Conservation (phyloP, 1,284 basidiomycete genomes). For the Golubevia pallescens region DNA sequence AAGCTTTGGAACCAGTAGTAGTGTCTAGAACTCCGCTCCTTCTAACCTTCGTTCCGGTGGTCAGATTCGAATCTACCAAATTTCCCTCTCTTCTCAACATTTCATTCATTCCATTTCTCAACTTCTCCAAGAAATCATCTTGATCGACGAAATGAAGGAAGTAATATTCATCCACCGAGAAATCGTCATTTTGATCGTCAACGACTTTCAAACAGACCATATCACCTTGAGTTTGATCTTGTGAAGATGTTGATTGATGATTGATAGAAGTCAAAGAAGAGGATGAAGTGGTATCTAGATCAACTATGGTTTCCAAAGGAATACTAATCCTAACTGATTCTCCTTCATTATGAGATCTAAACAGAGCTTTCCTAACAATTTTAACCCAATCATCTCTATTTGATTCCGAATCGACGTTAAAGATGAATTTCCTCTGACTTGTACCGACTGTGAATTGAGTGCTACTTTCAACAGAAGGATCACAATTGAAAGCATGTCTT, state of each 20-base stretch:
- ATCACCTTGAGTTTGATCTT: constrained; percentile 15
- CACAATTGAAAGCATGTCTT: constrained; percentile 30
- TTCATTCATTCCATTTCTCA: no score
- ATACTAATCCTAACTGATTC: constrained; percentile 32
- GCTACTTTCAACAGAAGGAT: constrained; percentile 18
- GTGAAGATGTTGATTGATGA: neutral
- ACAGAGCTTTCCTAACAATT: constrained; percentile 31
- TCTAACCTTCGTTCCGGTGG: neutral
- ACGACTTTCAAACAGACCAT: constrained; percentile 43
- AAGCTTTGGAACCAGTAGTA: neutral
- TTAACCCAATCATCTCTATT: constrained; percentile 33
- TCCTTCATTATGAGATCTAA: constrained; percentile 45
- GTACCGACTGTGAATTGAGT: constrained; percentile 33
- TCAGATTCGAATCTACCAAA: neutral
- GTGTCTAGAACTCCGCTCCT: neutral
- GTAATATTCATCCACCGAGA: constrained; percentile 47
- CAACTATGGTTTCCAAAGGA: constrained; percentile 11
- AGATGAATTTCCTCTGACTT: constrained; percentile 30
- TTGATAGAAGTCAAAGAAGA: constrained; percentile 8
- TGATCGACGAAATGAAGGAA: constrained; percentile 38
- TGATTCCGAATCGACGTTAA: constrained; percentile 22
- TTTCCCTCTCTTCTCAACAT: neutral
- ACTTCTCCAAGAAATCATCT: constrained; percentile 14
- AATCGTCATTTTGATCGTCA: constrained; percentile 30
- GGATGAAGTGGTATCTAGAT: neutral